These are phyloP conservation scores for Picochlorum costavermella DNA, from an alignment of 139 green algal genomes.

Conservation along the genomic window DNA sequence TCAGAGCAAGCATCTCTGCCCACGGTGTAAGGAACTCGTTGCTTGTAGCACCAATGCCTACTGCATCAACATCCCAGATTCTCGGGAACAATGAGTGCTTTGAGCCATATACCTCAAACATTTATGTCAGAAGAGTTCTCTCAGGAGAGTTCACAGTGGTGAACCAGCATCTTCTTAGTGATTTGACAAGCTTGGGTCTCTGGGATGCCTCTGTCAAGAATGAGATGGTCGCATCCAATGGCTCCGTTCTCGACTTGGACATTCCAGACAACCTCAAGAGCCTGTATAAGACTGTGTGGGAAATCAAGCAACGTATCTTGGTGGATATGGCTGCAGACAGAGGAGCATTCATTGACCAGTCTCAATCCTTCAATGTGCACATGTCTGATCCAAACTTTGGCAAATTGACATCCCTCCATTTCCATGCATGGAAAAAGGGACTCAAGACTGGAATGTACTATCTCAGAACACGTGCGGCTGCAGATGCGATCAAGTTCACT, in stretches of 20 bases:
- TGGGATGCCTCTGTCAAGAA: slow-evolving; percentile 93
- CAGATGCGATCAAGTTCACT: slow-evolving; percentile 99
- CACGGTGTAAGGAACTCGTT: slow-evolving; percentile 95
- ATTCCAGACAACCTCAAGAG: slow-evolving; percentile 85
- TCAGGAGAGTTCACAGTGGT: slow-evolving; percentile 91
- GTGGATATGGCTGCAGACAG: slow-evolving; percentile 98
- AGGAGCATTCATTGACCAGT: slow-evolving; percentile 97
- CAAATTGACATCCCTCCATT: slow-evolving; percentile 98
- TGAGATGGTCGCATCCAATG: slow-evolving; percentile 80
- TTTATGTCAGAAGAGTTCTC: slow-evolving; percentile 95
- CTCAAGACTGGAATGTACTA: slow-evolving; percentile 96
- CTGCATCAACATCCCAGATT: slow-evolving; percentile 85
- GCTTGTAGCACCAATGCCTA: slow-evolving; percentile 96
- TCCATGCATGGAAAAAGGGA: slow-evolving; percentile 92
- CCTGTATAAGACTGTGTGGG: slow-evolving; percentile 99
- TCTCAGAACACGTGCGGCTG: slow-evolving; percentile 81
- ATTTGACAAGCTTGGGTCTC: slow-evolving; percentile 81
- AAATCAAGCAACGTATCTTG: slow-evolving; percentile 94
- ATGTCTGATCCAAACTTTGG: slow-evolving; percentile 98
- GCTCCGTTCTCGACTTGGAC: slow-evolving; percentile 59
- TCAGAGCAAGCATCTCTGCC: slow-evolving; percentile 64
- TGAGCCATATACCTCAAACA: slow-evolving; percentile 98
- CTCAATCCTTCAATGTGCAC: slow-evolving; percentile 97
- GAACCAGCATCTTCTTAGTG: slow-evolving; percentile 95
- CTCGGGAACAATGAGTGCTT: slow-evolving; percentile 99